Evolutionary conservation across 1,139 yeast species (phyloP), one percentile per base, ranked within the genome.

Genomic region (Pichia sp.): DNA sequence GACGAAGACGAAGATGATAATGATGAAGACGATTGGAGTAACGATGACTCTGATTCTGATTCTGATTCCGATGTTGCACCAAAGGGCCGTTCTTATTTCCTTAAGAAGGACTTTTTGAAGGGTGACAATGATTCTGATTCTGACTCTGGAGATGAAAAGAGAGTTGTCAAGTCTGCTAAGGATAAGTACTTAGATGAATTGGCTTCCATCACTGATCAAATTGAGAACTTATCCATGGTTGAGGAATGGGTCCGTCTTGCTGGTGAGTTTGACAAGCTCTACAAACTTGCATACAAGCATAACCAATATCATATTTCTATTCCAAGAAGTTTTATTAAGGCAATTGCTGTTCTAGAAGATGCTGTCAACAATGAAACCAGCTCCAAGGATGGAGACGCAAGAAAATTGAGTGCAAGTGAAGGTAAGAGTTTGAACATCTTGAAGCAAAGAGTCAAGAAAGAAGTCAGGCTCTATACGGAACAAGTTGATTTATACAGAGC

Each of bases 111-210:
- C 38, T 69, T 68, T 49, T 56, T 67, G 45, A 71, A 71, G 52
- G 70, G 74, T 16, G 71, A 54, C 33, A 78, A 71, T 37, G 82
- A 72, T 45, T 59, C 67, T 32, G 78, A 73, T 41, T 57, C 63
- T 42, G 79, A 72, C 38, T 32, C 34, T 23, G 78, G 71, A 44
- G 85, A 77, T 44, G 79, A 76, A 47, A 81, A 79, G 60, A 83
- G 81, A 53, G 86, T 87, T 33, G 96, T 91, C 51, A 88, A 84
- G 64, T 78, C 93, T 42, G 96, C 96, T 40, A 86, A 83, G 64
- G 97, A 88, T 50, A 93, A 88, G 64, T 70, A 88, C 45, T 59
- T 86, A 49, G 97, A 87, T 58, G 98, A 91, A 60, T 74, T 91
- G 66, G 80, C 75, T 51, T 69, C 69, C 25, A 63, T 75, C 28